Evolutionary conservation across 2,329 filamentous ascomycete genomes (phyloP), one percentile per base, ranked within the genome.

Genomic region (Hymenoscyphus infarciens): DNA sequence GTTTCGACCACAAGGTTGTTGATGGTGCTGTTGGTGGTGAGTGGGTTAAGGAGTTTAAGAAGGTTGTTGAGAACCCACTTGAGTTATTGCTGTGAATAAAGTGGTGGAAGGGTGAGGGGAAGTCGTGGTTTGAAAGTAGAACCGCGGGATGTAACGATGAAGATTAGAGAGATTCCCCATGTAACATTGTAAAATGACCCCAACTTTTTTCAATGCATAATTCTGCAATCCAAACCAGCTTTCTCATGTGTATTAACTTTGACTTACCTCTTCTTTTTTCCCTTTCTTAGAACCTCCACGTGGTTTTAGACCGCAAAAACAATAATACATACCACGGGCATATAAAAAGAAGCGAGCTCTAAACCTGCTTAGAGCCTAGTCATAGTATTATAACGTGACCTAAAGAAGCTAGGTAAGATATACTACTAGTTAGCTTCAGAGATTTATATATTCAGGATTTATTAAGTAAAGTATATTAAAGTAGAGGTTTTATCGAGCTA

Each of bases 1-100:
- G 91, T 83, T 99, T 99, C 77, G 95, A 99, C 83, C 95, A 99
- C 87, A 97, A 97, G 86, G 93, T 98, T 58, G 88, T 99, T 13
- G 95, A 99, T 76, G 95, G 95, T 68, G 95, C 93, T 49, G 91
- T 98, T 63, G 96, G 95, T 74, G 95, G 89, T 64, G 95, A 99
- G 79, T 99, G 94, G 87, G 92, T 99, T 79, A 87, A 86, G 78
- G 95, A 96, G 82, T 82, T 99, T 78, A 99, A 99, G 90, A 94
- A 93, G 85, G 91, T 92, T 60, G 82, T 99, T 65, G 95, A 99
- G 87, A 97, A 97, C 85, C 95, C 95, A 70, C 84, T 99, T 71
- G 91, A 96, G 82, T 84, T 99, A 71, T 83, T 99, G 77, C 84
- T 99, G 79, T 99, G 67, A 68, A 57, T 31, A 59, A 45, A 33